Percentiles rank a stretch among this genome's conserved stretches.
These are phyloP conservation scores for Ambrosiella beaveri DNA, from an alignment of 2,329 filamentous ascomycete species.

Conservation along the genomic window DNA sequence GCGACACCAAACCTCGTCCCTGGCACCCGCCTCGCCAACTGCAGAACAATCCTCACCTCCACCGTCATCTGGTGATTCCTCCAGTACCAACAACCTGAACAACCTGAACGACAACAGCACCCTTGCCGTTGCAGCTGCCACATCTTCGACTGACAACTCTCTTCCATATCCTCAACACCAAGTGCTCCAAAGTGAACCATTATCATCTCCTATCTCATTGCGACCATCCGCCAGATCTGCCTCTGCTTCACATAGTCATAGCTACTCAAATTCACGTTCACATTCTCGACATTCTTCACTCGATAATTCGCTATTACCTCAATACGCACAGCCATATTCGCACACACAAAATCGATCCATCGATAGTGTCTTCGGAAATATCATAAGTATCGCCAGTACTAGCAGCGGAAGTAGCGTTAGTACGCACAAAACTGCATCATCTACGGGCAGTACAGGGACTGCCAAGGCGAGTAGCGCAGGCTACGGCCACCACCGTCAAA, in stretches of 20 bases:
- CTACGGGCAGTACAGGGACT: constrained; percentile 13
- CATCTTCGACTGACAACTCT: not conserved
- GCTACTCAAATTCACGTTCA: constrained; percentile 28
- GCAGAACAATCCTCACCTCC: not conserved
- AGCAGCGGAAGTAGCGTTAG: not conserved
- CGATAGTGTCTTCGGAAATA: constrained; percentile 19
- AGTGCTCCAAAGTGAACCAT: not conserved
- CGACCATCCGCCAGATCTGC: constrained; percentile 14
- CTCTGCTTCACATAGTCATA: constrained; percentile 17
- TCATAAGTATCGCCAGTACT: not conserved
- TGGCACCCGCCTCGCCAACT: not conserved
- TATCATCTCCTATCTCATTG: constrained; percentile 1
- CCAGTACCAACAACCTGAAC: not conserved
- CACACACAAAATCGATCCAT: constrained; percentile 24
- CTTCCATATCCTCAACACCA: not conserved
- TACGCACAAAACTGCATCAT: not conserved
- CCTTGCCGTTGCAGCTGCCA: constrained; percentile 1
- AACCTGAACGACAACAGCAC: not conserved
- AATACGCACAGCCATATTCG: constrained; percentile 15
- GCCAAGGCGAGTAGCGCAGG: constrained; percentile 31
- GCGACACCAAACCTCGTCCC: not conserved
- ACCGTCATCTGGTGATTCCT: not conserved
- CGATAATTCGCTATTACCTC: constrained; percentile 30
- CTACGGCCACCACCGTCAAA: constrained; percentile 86
- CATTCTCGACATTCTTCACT: constrained; percentile 43